Base-by-base conservation (phyloP, 495 filamentous ascomycete genomes). In the Penicillium cataractarum region DNA sequence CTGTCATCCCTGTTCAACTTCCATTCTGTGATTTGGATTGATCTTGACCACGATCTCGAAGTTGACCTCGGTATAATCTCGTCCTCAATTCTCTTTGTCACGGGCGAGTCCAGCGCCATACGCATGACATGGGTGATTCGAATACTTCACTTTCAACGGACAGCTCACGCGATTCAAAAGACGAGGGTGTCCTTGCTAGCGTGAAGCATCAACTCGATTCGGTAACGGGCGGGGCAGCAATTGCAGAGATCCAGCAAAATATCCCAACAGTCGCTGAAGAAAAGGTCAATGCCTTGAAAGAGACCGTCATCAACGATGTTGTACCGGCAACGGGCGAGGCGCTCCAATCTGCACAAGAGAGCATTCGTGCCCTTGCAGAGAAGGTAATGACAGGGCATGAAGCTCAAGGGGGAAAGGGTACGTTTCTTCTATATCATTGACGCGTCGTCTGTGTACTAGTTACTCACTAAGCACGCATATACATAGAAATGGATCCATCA, bases 191-290 rank as follows among this genome's bases (percentile, higher is more conserved):
- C 32, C 39, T 65, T 3, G 46, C 51, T 7, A 29, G 33, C 6
- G 32, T 60, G 15, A 65, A 63, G 31, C 15, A 68, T 4, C 63
- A 63, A 12, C 1, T 60, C 32, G 29, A 58, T 39, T 55, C 48
- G 9, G 49, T 52, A 2, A 54, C 53, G 17, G 15, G 37, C 21
- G 55, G 61, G 0, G 33, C 21, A 8, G 63, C 63, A 1, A 32
- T 61, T 8, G 32, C 66, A 1, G 54, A 61, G 13, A 39, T 64
- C 27, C 55, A 59, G 6, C 58, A 27, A 24, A 55, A 62, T 6
- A n/a, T 64, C 4, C 32, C 57, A 8, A 17, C 57, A 13, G 27
- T 49, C 12, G 61, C 51, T 4, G 27, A 58, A 4, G 62, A 62
- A 27, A 62, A 46, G 22, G 21, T 52, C 6, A 35, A 15, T 6